These are phyloP conservation scores for Silene noctiflora DNA, from an alignment of 179 eudicot genomes.

Conservation along the genomic window DNA sequence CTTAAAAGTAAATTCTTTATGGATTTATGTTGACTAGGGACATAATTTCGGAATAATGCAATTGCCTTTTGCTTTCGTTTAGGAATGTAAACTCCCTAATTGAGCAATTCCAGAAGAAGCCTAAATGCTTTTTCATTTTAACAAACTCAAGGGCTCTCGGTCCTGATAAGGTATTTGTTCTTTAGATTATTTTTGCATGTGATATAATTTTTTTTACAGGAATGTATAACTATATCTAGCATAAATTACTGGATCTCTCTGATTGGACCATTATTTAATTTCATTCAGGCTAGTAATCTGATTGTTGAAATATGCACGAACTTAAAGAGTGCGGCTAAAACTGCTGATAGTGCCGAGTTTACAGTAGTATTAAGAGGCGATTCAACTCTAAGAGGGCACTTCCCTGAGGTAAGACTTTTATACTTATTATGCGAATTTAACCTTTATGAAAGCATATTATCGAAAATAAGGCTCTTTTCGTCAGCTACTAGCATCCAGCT, in stretches of 20 bases:
- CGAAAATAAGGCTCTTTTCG: neutral
- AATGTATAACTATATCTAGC: neutral
- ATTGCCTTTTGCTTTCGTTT: slow-evolving; percentile 26
- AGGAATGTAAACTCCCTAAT: slow-evolving; percentile 74
- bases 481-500: neutral
- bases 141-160: slow-evolving; percentile 87
- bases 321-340: slow-evolving; percentile 61
- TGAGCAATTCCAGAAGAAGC: slow-evolving; percentile 63
- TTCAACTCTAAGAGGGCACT: slow-evolving; percentile 95
- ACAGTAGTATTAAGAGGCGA: slow-evolving; percentile 97
- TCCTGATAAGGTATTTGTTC: slow-evolving; percentile 63
- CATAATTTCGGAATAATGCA: neutral
- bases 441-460: neutral
- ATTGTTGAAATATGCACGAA: slow-evolving; percentile 77
- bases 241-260: neutral
- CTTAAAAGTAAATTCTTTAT: neutral
- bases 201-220: neutral
- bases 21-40: neutral
- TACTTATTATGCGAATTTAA: neutral
- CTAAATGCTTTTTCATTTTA: slow-evolving; percentile 92
- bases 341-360: slow-evolving; percentile 51
- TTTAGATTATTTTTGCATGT: neutral
- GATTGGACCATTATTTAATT: slow-evolving; percentile 9
- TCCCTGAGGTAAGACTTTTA: slow-evolving; percentile 74
- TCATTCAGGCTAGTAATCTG: slow-evolving; percentile 72